These are phyloP conservation scores for Penicillium fimorum DNA, from an alignment of 495 filamentous ascomycete genomes.

Conservation along the genomic window DNA sequence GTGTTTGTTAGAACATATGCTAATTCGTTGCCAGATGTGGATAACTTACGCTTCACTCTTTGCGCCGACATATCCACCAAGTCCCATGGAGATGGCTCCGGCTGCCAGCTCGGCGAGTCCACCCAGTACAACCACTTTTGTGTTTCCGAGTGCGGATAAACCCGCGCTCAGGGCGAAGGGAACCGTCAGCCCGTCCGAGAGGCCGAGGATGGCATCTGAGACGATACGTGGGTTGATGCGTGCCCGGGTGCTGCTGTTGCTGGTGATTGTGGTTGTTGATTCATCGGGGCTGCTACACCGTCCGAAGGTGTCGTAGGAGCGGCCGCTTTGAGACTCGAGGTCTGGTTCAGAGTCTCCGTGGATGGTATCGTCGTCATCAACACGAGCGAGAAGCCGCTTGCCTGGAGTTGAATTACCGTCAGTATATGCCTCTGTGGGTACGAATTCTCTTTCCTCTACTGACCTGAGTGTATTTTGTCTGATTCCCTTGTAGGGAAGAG, in stretches of 20 bases:
- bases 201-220: conserved; percentile 57
- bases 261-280: conserved; percentile 22
- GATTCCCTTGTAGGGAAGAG: conserved; percentile 33
- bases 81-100: conserved; percentile 56
- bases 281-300: conserved; percentile 27
- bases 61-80: conserved; percentile 62
- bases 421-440: conserved; percentile 5
- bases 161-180: conserved; percentile 58
- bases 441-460: conserved; percentile 15
- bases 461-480: conserved; percentile 19
- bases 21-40: conserved; percentile 6
- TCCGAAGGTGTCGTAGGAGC: conserved; percentile 45
- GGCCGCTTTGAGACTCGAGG: conserved; percentile 35
- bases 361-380: conserved; percentile 33
- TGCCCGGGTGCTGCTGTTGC: conserved; percentile 32
- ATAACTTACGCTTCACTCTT: conserved; percentile 63
- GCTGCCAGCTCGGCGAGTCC: conserved; percentile 56
- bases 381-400: conserved; percentile 38
- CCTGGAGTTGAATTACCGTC: conserved; percentile 18
- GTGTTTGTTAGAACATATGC: background rate
- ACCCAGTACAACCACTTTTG: conserved; percentile 53
- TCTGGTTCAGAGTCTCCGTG: conserved; percentile 32
- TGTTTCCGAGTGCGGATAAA: conserved; percentile 52
- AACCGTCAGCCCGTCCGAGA: conserved; percentile 59
- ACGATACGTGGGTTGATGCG: conserved; percentile 53